Evolutionary conservation across 352 stramenopile genomes (phyloP).

Genomic region (Elongisporangium prolatum): DNA sequence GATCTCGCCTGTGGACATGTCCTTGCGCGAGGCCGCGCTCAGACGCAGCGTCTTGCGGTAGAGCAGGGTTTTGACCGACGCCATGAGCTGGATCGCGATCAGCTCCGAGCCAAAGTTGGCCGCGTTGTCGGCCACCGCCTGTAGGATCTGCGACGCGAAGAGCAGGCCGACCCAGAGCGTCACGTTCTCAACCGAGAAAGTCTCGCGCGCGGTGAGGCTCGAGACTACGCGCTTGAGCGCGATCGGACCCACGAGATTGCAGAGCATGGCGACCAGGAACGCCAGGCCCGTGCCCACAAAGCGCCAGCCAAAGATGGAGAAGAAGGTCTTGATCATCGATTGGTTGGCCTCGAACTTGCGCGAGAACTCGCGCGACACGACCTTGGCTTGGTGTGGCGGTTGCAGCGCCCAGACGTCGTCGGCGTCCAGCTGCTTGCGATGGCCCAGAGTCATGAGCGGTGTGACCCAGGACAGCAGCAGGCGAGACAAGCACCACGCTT

Average conservation of each 20-base stretch:
- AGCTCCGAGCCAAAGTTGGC: constrained; percentile 41
- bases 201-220: constrained; percentile 17
- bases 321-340: constrained; percentile 27
- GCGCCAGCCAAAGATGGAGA: constrained; percentile 26
- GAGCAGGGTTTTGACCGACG: constrained; percentile 40
- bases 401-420: constrained; percentile 41
- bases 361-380: constrained; percentile 17
- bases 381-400: constrained; percentile 16
- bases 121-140: constrained; percentile 47
- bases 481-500: constrained; percentile 23
- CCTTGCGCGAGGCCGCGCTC: constrained; percentile 27
- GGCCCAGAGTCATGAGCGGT: constrained; percentile 37
- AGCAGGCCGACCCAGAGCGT: constrained; percentile 32
- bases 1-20: constrained; percentile 52
- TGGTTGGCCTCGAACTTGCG: constrained; percentile 18
- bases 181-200: constrained; percentile 15
- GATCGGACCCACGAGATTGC: constrained; percentile 41
- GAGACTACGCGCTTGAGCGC: constrained; percentile 39
- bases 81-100: constrained; percentile 52
- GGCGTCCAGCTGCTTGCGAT: constrained; percentile 35
- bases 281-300: constrained; percentile 35
- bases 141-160: constrained; percentile 45
- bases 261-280: constrained; percentile 43
- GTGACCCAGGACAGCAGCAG: constrained; percentile 45
- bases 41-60: constrained; percentile 50